These are phyloP conservation scores for Dryadomyces quercivorus DNA, from an alignment of 2,329 filamentous ascomycete genomes.

Conservation along the genomic window DNA sequence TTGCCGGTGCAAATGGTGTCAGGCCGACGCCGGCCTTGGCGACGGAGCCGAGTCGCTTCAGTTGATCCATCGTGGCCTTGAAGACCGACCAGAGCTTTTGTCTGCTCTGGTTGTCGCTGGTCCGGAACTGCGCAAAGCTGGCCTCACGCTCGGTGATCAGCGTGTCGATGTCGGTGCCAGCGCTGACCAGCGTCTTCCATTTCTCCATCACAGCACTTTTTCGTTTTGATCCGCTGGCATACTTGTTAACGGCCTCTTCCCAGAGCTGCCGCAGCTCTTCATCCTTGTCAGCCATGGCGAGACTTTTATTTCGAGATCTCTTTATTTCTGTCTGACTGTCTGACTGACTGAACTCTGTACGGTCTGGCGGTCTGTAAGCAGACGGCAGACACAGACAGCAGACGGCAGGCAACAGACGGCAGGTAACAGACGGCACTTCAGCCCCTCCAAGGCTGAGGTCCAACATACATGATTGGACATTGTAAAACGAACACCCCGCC, in stretches of 20 bases:
- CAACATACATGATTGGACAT: too few species aligned
- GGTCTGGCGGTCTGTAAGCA: too few species aligned
- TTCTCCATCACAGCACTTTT: neutral
- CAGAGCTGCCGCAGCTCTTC: neutral
- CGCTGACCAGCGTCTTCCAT: neutral
- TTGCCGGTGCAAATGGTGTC: neutral
- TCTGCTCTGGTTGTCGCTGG: too few species aligned
- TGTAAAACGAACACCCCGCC: too few species aligned
- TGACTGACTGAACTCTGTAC: too few species aligned
- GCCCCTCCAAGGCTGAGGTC: too few species aligned
- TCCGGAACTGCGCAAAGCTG: neutral
- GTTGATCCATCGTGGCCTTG: neutral
- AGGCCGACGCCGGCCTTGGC: neutral
- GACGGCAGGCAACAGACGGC: too few species aligned
- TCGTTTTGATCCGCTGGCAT: neutral
- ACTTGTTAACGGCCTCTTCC: neutral
- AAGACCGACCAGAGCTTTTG: neutral
- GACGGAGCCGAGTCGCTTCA: neutral
- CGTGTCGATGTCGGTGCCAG: neutral
- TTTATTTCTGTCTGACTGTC: too few species aligned
- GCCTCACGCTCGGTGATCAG: neutral
- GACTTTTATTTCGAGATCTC: too few species aligned
- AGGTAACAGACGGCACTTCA: too few species aligned
- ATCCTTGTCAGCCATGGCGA: conserved; percentile 31
- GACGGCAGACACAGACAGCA: too few species aligned